Percentiles rank a stretch among this genome's conserved stretches.
These are phyloP conservation scores for Cercospora janseana DNA, from an alignment of 2,329 filamentous ascomycete species.

Conservation along the genomic window DNA sequence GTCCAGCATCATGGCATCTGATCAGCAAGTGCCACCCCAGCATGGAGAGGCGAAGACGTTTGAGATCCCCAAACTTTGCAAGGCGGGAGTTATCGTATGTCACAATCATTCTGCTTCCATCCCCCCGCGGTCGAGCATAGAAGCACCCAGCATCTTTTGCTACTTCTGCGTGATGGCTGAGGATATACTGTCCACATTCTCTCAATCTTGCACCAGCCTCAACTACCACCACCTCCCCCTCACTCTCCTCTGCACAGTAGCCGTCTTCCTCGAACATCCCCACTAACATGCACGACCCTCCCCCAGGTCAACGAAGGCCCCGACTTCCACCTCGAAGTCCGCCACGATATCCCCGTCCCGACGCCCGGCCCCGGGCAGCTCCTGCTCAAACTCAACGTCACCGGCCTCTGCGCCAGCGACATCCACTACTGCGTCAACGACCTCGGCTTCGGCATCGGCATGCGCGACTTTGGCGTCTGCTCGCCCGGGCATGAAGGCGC, in stretches of 20 bases:
- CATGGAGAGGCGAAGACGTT: conserved; percentile 16
- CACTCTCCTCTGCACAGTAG: background rate
- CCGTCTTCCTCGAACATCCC: background rate
- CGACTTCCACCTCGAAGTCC: conserved; percentile 48
- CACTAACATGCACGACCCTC: conserved; percentile 32
- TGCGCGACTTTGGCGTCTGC: conserved; percentile 39
- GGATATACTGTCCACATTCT: no score
- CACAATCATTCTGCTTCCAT: background rate
- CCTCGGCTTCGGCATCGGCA: conserved; percentile 42
- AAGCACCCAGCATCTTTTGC: no score
- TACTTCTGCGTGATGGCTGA: no score
- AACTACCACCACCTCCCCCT: no score
- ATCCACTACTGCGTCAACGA: conserved; percentile 57
- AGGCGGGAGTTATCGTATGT: conserved; percentile 48
- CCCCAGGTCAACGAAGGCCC: conserved; percentile 47
- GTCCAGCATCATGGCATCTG: background rate
- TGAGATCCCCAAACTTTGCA: conserved; percentile 50
- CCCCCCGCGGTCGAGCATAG: no score
- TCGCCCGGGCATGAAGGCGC: conserved; percentile 53
- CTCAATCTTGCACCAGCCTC: background rate
- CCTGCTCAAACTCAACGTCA: conserved; percentile 57
- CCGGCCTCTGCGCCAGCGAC: conserved; percentile 58
- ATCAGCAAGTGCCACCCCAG: conserved; percentile 15
- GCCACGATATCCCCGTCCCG: conserved; percentile 48
- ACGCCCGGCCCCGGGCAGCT: conserved; percentile 52